Base-by-base conservation (phyloP, 441 rosid genomes). In the Breynia disticha region DNA sequence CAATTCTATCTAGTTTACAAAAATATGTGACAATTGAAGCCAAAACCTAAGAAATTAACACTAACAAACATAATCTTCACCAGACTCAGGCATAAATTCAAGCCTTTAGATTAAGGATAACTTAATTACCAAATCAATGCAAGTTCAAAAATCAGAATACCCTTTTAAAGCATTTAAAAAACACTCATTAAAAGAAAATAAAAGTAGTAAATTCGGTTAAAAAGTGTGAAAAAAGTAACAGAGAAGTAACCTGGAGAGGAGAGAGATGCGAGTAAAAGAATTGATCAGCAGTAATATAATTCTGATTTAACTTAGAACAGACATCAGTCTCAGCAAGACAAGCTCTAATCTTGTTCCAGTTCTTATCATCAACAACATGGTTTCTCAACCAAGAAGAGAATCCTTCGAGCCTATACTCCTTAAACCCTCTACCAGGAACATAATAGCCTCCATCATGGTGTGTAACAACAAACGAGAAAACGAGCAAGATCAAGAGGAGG, bases 391-490 rank as follows among this genome's bases (percentile, higher is more conserved):
- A 87, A 42, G 94, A 80, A 0, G 90, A 76, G 61, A 81, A 87
- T 48, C 81, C 88, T 46, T 70, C 60, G 13, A 90, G 65, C 57
- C 76, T 71, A 46, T 84, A 90, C 53, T 90, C 97, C 35, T 46
- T 19, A 62, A 87, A 90, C 20, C 60, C 68, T 46, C 86, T 77
- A 66, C 76, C 81, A 58, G 60, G 3, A 48, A 81, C 72, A 19
- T 41, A 41, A 19, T 67, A 74, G 22, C 95, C 85, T 2, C 82
- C 74, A 8, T 94, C 98, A 41, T 73, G 72, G 19, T 84, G 89
- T 6, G 90, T 90, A 16, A 87, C 98, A 0, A 78, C 90, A 28
- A 78, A 90, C 19, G 96, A 96, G 41, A 87, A 90, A 46, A 87
- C 75, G 39, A 82, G 79, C 70, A 87, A 77, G 14, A 78, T 80